These are phyloP conservation scores for Tricholoma furcatifolium DNA, from an alignment of 768 basidiomycete species.

Conservation along the genomic window DNA sequence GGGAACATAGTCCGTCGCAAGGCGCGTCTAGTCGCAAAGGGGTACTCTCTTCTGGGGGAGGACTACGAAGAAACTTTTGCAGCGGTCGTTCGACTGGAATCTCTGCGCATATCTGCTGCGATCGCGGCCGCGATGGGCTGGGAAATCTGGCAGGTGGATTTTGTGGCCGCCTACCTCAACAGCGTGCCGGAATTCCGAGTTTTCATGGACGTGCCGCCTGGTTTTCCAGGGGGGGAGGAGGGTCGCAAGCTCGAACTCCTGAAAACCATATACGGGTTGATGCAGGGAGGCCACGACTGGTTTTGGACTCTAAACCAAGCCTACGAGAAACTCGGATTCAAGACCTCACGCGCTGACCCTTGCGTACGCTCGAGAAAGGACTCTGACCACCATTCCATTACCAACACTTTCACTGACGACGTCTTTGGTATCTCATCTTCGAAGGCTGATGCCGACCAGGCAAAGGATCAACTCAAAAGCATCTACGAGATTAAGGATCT, in stretches of 20 bases:
- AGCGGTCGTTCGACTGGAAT: too few species aligned
- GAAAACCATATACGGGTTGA: slow-evolving; percentile 22
- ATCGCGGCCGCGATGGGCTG: slow-evolving; percentile 16
- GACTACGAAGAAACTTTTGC: too few species aligned
- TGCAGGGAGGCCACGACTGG: slow-evolving; percentile 22
- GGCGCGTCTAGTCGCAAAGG: slow-evolving; percentile 23
- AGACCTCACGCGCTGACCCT: slow-evolving; percentile 21
- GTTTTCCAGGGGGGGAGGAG: slow-evolving; percentile 15
- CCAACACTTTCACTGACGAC: slow-evolving; percentile 13
- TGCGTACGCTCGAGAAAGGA: slow-evolving; percentile 10
- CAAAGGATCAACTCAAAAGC: background rate
- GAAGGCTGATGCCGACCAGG: slow-evolving; percentile 10
- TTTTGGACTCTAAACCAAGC: slow-evolving; percentile 8
- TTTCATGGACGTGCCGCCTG: too few species aligned
- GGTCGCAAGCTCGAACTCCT: slow-evolving; percentile 19
- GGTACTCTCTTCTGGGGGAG: slow-evolving; percentile 30
- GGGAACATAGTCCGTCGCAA: too few species aligned
- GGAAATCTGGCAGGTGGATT: too few species aligned
- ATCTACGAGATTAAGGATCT: background rate
- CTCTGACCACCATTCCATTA: slow-evolving; percentile 14
- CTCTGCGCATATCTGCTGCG: slow-evolving; percentile 21
- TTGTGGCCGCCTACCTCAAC: too few species aligned
- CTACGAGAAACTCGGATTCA: slow-evolving; percentile 5
- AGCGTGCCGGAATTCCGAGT: too few species aligned
- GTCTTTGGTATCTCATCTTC: slow-evolving; percentile 20